phyloP scores from a whole-genome alignment of 2,329 filamentous ascomycete species.

The Diaporthe citriasiana region DNA sequence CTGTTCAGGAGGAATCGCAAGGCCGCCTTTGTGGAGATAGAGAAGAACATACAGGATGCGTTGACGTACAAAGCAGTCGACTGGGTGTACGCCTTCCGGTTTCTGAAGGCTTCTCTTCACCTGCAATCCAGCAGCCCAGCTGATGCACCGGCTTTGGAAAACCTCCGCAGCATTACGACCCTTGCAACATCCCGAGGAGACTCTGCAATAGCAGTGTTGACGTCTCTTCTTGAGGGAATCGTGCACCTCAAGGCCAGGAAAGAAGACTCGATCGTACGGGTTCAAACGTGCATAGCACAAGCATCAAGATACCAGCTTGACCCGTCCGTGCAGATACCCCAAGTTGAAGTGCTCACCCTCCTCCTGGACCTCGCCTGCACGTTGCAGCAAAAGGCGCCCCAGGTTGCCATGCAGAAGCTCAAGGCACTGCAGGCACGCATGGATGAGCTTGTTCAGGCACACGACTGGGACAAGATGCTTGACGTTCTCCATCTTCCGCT shows the following conservation, averaged over 20 bases:
- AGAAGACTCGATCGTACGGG: slow-evolving; percentile 76
- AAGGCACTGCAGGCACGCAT: slow-evolving; percentile 72
- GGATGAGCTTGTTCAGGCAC: slow-evolving; percentile 65
- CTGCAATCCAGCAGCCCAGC: slow-evolving; percentile 71
- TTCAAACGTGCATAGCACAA: slow-evolving; percentile 81
- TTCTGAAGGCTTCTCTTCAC: slow-evolving; percentile 79
- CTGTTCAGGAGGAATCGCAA: slow-evolving; percentile 79
- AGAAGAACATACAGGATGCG: slow-evolving; percentile 77
- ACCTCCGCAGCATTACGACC: slow-evolving; percentile 73
- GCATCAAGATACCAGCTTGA: slow-evolving; percentile 80
- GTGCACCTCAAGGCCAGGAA: slow-evolving; percentile 75
- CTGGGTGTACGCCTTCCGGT: slow-evolving; percentile 84
- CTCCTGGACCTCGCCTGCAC: slow-evolving; percentile 79
- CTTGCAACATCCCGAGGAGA: slow-evolving; percentile 74
- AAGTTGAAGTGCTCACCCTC: slow-evolving; percentile 75
- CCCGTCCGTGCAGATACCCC: slow-evolving; percentile 72
- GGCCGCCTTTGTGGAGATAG: slow-evolving; percentile 79
- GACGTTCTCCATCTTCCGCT: slow-evolving; percentile 70
- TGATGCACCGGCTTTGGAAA: slow-evolving; percentile 76
- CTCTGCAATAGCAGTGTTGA: slow-evolving; percentile 74
- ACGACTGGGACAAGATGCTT: slow-evolving; percentile 62
- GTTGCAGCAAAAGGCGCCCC: slow-evolving; percentile 73
- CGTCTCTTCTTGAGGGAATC: slow-evolving; percentile 77
- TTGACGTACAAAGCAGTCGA: slow-evolving; percentile 76
- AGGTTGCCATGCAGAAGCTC: slow-evolving; percentile 72